Evolutionary conservation across 2,329 filamentous ascomycete genomes (phyloP).

Genomic region (Hymenoscyphus scutula): DNA sequence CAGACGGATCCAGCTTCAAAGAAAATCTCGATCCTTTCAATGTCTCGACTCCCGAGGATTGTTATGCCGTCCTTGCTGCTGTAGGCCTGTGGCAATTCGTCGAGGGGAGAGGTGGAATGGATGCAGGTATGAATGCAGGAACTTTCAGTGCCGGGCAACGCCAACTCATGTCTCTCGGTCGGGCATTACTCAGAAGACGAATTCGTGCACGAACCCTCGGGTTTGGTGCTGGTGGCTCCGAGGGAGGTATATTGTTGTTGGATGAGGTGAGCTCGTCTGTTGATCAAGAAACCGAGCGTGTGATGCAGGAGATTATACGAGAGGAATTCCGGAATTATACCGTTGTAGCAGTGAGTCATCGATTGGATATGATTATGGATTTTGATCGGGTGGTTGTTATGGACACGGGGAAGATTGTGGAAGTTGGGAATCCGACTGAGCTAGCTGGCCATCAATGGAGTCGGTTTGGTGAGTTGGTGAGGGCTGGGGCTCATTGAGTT

Average conservation of each 20-base stretch:
- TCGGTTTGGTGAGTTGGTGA: constrained; percentile 9
- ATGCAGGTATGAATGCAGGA: constrained; percentile 36
- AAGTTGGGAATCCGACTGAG: constrained; percentile 13
- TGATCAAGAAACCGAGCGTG: constrained; percentile 49
- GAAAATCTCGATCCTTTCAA: constrained; percentile 45
- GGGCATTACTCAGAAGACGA: constrained; percentile 42
- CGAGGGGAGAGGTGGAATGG: constrained; percentile 37
- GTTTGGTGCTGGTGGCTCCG: constrained; percentile 24
- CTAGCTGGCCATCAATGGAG: constrained; percentile 1
- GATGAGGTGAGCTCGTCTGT: constrained; percentile 34
- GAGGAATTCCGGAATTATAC: constrained; percentile 53
- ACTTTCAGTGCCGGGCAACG: constrained; percentile 45
- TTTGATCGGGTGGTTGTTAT: constrained; percentile 51
- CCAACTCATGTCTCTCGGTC: constrained; percentile 48
- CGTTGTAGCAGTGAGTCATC: constrained; percentile 42
- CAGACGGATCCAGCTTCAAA: constrained; percentile 42
- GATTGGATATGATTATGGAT: constrained; percentile 45
- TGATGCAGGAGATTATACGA: constrained; percentile 54
- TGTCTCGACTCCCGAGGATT: constrained; percentile 28
- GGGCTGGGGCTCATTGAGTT: not conserved
- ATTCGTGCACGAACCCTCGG: constrained; percentile 26
- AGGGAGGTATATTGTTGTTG: constrained; percentile 38
- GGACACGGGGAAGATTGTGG: constrained; percentile 38
- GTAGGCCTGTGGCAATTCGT: constrained; percentile 19
- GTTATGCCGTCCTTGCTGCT: constrained; percentile 11